phyloP scores from a whole-genome alignment of 331 rosid species.

The Quercus tomentella region DNA sequence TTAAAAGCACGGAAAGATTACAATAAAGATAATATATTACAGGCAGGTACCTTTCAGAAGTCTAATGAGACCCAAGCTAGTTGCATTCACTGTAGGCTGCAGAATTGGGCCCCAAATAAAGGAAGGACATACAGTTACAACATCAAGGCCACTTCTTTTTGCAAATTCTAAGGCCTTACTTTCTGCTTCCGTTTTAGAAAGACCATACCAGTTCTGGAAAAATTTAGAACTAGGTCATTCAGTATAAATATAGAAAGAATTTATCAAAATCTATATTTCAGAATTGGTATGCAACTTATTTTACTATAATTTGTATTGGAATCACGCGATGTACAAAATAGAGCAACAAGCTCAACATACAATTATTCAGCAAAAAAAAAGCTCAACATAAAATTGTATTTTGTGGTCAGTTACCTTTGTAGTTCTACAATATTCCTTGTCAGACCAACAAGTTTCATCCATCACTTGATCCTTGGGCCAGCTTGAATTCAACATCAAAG shows the following conservation, averaged over 20 bases:
- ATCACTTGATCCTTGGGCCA: slow-evolving; percentile 41
- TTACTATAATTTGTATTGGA: not conserved
- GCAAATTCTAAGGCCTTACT: slow-evolving; percentile 53
- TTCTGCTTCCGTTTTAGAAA: slow-evolving; percentile 76
- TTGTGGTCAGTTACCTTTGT: slow-evolving; percentile 42
- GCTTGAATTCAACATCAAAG: slow-evolving; percentile 34
- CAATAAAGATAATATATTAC: not conserved
- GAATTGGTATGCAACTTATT: not conserved
- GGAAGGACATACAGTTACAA: slow-evolving; percentile 66
- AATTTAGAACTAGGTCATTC: not conserved
- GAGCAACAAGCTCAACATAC: slow-evolving; percentile 2
- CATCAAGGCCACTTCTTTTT: slow-evolving; percentile 36
- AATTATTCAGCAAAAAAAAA: not conserved
- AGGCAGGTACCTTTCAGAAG: slow-evolving; percentile 53
- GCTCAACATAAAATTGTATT: not conserved
- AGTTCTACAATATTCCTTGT: slow-evolving; percentile 61
- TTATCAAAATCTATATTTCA: not conserved
- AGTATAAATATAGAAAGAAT: not conserved
- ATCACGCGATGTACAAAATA: not conserved
- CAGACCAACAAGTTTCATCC: slow-evolving; percentile 84
- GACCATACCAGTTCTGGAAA: slow-evolving; percentile 70
- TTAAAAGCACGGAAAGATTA: not conserved
- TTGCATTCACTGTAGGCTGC: slow-evolving; percentile 69
- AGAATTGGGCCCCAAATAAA: slow-evolving; percentile 60
- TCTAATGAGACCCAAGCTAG: slow-evolving; percentile 50